These are phyloP conservation scores for Prosopis cineraria DNA, from an alignment of 306 rosid genomes.

Conservation along the genomic window DNA sequence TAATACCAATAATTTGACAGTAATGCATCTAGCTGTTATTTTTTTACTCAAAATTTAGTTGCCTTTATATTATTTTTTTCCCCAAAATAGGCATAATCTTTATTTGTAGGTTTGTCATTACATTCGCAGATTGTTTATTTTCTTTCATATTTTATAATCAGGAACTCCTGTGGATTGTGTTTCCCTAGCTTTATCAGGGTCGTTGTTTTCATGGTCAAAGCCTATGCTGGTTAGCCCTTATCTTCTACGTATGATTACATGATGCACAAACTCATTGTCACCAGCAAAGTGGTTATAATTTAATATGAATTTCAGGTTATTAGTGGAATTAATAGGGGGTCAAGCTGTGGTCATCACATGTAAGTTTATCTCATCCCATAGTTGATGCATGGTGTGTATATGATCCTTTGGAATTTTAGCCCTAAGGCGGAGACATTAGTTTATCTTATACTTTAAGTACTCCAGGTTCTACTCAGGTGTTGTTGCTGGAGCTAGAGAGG, in stretches of 20 bases:
- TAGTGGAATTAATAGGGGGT: conserved; percentile 93
- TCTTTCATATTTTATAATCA: conserved; percentile 31
- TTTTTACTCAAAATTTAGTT: not conserved
- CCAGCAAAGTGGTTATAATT: conserved; percentile 9
- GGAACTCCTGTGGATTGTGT: conserved; percentile 83
- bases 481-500: conserved; percentile 98
- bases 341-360: conserved; percentile 88
- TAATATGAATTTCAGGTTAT: conserved; percentile 71
- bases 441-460: conserved; percentile 31
- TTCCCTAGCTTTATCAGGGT: conserved; percentile 81
- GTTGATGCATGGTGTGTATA: not conserved
- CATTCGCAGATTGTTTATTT: conserved; percentile 19
- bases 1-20: not conserved
- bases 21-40: not conserved
- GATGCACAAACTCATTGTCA: not conserved
- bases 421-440: not conserved
- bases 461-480: conserved; percentile 88
- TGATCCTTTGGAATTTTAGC: conserved; percentile 3
- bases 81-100: not conserved
- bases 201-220: conserved; percentile 92
- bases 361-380: conserved; percentile 47
- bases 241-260: not conserved
- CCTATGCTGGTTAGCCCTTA: conserved; percentile 84
- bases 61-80: not conserved
- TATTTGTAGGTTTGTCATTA: not conserved